Evolutionary conservation across 2,329 filamentous ascomycete species (phyloP), one percentile per base, ranked within the genome.

Genomic region (Trichoderma aggressivum): DNA sequence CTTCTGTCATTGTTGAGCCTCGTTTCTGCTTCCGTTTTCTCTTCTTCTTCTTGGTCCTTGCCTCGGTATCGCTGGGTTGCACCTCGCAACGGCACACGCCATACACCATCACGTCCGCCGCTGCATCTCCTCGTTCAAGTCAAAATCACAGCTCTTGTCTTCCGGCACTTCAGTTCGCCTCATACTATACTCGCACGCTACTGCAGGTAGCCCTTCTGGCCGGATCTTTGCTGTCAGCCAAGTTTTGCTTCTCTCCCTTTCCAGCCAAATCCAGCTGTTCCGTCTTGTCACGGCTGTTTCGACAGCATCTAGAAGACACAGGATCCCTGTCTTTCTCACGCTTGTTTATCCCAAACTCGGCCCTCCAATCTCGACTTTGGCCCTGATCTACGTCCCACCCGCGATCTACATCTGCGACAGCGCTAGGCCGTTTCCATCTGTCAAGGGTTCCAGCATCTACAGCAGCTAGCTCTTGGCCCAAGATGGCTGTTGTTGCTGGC

Each of bases 401-500:
- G 16, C 60, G 24, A 59, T 24, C 67, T 43, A 14, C 39, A 47
- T 70, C 39, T 39, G 16, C 58, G 7, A 61, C 16, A 65, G 60
- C 36, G 60, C 60, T 59, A 65, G 60, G 21, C 50, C 36, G 10
- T 39, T 59, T 70, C 28, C 28, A 36, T 43, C 50, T 4, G 36
- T 32, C 26, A 34, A 60, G 47, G 50, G 28, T 10, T 50, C 56
- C 59, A 21, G n/a, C 11, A 32, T 64, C 53, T 58, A 28, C 26
- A 28, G 26, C 5, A 28, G 26, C 26, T 28, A 18, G 50, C 50
- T 43, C n/a, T 59, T 72, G 71, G 68, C 62, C 56, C 70, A 62
- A 39, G 53, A 72, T 72, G 71, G 71, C 62, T 34, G 10, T 60
- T 34, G 55, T 34, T 32, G 34, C 56, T 30, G 59, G 28, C 26